Base-by-base conservation (phyloP, 139 green algal species). In the Micromonas pusilla region DNA sequence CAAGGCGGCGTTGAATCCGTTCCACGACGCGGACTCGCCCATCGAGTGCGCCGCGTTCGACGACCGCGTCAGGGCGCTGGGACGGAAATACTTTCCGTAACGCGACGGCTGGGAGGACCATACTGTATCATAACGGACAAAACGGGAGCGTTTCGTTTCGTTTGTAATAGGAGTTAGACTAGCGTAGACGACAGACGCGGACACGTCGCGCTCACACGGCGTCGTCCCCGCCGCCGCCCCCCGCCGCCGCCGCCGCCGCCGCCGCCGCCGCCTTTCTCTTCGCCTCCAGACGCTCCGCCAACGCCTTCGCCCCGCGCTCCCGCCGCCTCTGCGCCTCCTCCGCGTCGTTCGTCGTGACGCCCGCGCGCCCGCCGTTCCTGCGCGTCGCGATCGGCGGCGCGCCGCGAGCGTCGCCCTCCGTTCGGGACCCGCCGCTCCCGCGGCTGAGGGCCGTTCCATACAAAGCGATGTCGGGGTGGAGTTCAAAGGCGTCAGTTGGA, bases 11-110 rank as follows among this genome's bases (percentile, higher is more conserved):
- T 36, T 78, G 52, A 70, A 70, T 53, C 72, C 72, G 1, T 66
- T 78, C n/a, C 53, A 36, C 21, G 26, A 53, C 32, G 52, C 37
- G 52, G 31, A 39, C 31, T 28, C 31, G 52, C 67, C 67, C 9
- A 57, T 74, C 30, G 65, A 72, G 65, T 20, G 30, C 30, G 65
- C 36, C 23, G 65, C 13, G 26, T 72, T 72, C 65, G 28, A 72
- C 13, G 13, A 26, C 3, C 26, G 26, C 4, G 38, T 84, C 36
- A 70, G 38, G 21, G 28, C n/a, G 65, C n/a, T 39, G 62, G 73
- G 66, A 45, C 19, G 52, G 31, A 38, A 16, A 72, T 26, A 33
- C n/a, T 39, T 72, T 5, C 45, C 45, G 45, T 57, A 16, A 57
- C 45, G 45, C 9, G 45, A 57, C 9, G 9, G 9, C 45, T 9